Evolutionary conservation across 495 filamentous ascomycete genomes (phyloP).

Genomic region (Podospora conica): DNA sequence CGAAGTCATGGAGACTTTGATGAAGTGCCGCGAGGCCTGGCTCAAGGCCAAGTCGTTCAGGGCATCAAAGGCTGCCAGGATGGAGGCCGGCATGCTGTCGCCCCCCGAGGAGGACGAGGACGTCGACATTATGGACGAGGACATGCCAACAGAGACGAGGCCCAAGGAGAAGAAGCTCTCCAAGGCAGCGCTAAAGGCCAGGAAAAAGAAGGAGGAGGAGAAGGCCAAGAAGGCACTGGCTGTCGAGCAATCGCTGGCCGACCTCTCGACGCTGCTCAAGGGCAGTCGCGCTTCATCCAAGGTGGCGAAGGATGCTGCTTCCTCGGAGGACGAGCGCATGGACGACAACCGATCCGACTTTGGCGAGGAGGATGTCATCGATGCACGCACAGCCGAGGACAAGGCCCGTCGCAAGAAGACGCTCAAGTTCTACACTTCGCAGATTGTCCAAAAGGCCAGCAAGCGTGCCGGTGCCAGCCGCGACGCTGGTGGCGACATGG

Average conservation of each 20-base stretch:
- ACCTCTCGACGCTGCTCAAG: constrained; percentile 39
- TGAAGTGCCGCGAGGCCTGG: constrained; percentile 79
- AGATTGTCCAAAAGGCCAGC: constrained; percentile 86
- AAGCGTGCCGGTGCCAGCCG: constrained; percentile 75
- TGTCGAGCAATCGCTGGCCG: constrained; percentile 43
- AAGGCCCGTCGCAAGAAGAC: constrained; percentile 82
- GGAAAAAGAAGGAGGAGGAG: constrained; percentile 26
- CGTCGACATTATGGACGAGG: constrained; percentile 22
- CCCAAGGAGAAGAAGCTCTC: constrained; percentile 27
- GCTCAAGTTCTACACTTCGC: constrained; percentile 93
- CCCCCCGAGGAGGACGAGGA: constrained; percentile 30
- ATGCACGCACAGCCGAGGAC: constrained; percentile 56
- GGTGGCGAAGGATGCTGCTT: constrained; percentile 22
- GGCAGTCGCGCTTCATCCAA: constrained; percentile 35
- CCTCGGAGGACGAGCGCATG: constrained; percentile 23
- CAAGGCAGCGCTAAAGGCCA: constrained; percentile 27
- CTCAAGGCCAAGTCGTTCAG: constrained; percentile 59
- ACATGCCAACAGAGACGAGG: constrained; percentile 16
- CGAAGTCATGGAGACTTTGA: constrained; percentile 75
- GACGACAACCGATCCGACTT: constrained; percentile 60
- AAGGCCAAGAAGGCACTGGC: constrained; percentile 40
- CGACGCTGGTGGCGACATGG: constrained; percentile 81
- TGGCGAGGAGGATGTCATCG: constrained; percentile 49
- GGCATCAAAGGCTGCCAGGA: constrained; percentile 13
- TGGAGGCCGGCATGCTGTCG: constrained; percentile 28